Base-by-base conservation (phyloP, 305 asterid species). In the Euphrasia arctica region DNA sequence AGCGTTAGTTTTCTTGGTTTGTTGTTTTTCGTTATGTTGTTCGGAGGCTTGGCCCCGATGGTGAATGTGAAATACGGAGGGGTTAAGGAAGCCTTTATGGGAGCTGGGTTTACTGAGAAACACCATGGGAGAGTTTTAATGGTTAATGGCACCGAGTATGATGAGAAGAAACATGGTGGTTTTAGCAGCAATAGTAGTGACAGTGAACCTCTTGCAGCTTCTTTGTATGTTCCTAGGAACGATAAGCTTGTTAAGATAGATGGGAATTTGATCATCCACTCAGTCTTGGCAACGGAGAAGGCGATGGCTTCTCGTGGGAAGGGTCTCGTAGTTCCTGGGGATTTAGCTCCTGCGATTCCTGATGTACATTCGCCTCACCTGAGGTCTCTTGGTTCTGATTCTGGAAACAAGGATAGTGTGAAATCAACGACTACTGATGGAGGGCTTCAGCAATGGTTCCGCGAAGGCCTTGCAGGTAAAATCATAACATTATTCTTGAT, bases 401-500 rank as follows among this genome's bases (percentile, higher is more conserved):
- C 82, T 14, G 79, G 43, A 14, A 83, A 74, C 8, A 77, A 72
- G 60, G 96, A 91, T 49, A 74, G 66, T 65, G 43, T 67, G 65
- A 84, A 86, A 76, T 68, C 96, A 63, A 73, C 81, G 25, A 75
- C 87, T 55, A 72, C 82, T 72, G 88, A 88, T 86, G 95, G 94
- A 62, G 80, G 71, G 65, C 87, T 88, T 70, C 98, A 93, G 64
- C 92, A 93, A 55, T 93, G 97, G 98, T 93, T 88, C 80, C 95
- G 85, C 54, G 98, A 93, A 85, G 98, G 98, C 67, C 94, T 90
- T 70, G 95, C 96, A 1, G 98, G 98, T 89, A 77, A 75, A 18
- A 18, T 64, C 41, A 7, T 25, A 0, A 9, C 32, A 41, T 2
- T 11, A 18, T 39, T 43, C 42, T 63, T 54, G 8, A 13, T 50